phyloP scores from a whole-genome alignment of 106 monocot genomes.

The Acorus gramineus region DNA sequence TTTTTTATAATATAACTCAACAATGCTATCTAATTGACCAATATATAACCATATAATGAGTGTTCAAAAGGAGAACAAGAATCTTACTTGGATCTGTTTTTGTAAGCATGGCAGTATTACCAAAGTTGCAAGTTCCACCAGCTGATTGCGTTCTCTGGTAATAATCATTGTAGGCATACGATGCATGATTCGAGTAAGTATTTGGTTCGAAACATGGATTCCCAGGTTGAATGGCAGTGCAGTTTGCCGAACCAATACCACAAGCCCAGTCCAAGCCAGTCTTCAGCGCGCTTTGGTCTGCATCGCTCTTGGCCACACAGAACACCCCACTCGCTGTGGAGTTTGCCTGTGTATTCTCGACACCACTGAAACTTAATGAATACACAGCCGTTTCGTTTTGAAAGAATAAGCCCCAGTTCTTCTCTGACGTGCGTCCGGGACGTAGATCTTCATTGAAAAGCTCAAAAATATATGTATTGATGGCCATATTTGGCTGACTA shows the following conservation, averaged over 20 bases:
- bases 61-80: not conserved
- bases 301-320: constrained; percentile 71
- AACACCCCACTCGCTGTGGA: constrained; percentile 36
- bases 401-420: constrained; percentile 73
- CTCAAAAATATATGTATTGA: constrained; percentile 62
- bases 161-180: constrained; percentile 67
- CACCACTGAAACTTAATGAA: constrained; percentile 29
- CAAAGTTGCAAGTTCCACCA: constrained; percentile 71
- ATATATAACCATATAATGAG: not conserved
- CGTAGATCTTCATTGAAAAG: constrained; percentile 74
- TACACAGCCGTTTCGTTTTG: constrained; percentile 58
- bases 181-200: constrained; percentile 39
- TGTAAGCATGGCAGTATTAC: constrained; percentile 44
- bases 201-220: constrained; percentile 56
- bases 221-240: constrained; percentile 71
- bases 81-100: constrained; percentile 57
- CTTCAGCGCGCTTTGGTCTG: constrained; percentile 37
- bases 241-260: constrained; percentile 70
- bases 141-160: constrained; percentile 53
- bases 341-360: constrained; percentile 2
- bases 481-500: constrained; percentile 26
- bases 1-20: too few relatives aligned
- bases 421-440: constrained; percentile 40
- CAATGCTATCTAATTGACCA: not conserved
- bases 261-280: constrained; percentile 89